Evolutionary conservation across 2,329 filamentous ascomycete species (phyloP).

Genomic region (Ophiocordyceps unilateralis): DNA sequence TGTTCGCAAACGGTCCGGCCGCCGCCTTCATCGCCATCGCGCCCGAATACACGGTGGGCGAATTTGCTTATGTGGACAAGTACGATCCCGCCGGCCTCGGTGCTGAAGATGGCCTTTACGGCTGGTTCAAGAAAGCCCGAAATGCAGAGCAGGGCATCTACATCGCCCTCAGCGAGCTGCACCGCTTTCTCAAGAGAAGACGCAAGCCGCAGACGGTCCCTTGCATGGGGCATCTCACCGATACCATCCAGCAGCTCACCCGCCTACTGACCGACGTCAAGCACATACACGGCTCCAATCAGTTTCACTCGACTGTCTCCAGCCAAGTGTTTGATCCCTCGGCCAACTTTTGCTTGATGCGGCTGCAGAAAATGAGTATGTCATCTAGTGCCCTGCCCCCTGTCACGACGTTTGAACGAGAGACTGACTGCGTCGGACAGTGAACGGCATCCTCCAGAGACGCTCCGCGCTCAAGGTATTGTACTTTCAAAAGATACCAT

Average conservation of each 20-base stretch:
- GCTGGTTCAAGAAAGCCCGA: constrained; percentile 5
- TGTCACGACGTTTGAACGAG: neutral
- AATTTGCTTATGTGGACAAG: constrained; percentile 3
- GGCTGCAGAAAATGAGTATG: constrained; percentile 9
- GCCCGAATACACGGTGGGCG: constrained; percentile 9
- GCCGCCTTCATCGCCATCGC: constrained; percentile 9
- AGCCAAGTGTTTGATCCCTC: constrained; percentile 3
- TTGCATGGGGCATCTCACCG: neutral
- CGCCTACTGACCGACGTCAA: constrained; percentile 1
- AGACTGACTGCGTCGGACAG: constrained; percentile 5
- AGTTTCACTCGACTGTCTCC: constrained; percentile 3
- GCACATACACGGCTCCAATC: constrained; percentile 4
- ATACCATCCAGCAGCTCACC: constrained; percentile 1
- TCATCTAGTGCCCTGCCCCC: neutral
- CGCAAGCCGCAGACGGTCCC: neutral
- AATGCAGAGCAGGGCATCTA: constrained; percentile 4
- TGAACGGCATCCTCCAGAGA: constrained; percentile 7
- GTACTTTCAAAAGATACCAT: constrained; percentile 12
- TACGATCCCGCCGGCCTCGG: constrained; percentile 3
- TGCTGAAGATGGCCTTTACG: neutral
- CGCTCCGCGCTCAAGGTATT: constrained; percentile 8
- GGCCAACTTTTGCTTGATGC: constrained; percentile 3
- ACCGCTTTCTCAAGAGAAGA: neutral
- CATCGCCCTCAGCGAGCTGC: constrained; percentile 3
- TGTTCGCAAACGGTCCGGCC: constrained; percentile 6